A percentile compares a stretch with the other conserved stretches of the same genome.
Evolutionary conservation across 2,329 filamentous ascomycete species (phyloP).

Genomic region (Aspergillus floridensis): DNA sequence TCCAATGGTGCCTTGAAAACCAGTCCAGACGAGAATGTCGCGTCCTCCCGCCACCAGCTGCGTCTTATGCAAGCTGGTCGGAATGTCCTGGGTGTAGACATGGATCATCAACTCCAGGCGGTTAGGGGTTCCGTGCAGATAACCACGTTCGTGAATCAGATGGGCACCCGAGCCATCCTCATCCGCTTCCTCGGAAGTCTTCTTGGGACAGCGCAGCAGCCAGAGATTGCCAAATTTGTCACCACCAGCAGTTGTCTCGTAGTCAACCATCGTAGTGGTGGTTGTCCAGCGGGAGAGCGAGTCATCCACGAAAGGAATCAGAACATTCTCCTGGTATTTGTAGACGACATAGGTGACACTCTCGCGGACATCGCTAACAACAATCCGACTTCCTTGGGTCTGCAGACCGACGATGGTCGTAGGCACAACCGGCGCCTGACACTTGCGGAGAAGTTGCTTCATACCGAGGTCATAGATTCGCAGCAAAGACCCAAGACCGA

Average conservation of each 20-base stretch:
- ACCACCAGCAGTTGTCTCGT: conserved; percentile 89
- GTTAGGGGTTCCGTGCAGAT: conserved; percentile 85
- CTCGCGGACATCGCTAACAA: conserved; percentile 90
- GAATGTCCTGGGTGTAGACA: conserved; percentile 88
- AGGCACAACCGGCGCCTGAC: conserved; percentile 74
- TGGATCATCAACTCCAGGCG: conserved; percentile 82
- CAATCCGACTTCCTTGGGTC: conserved; percentile 84
- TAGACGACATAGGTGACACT: conserved; percentile 90
- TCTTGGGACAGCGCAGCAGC: conserved; percentile 81
- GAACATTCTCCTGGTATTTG: conserved; percentile 83
- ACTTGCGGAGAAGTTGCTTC: conserved; percentile 87
- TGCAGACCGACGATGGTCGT: conserved; percentile 85
- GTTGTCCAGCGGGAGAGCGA: conserved; percentile 87
- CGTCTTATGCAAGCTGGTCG: conserved; percentile 84
- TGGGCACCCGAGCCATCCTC: conserved; percentile 88
- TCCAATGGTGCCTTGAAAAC: conserved; percentile 89
- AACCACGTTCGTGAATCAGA: conserved; percentile 83
- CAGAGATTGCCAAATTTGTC: conserved; percentile 98
- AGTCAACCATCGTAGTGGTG: conserved; percentile 90
- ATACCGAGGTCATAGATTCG: conserved; percentile 91
- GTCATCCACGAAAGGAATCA: conserved; percentile 93
- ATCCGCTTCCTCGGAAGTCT: conserved; percentile 84
- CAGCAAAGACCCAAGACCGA: conserved; percentile 79
- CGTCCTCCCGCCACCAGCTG: conserved; percentile 86
- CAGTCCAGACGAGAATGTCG: conserved; percentile 89